Base-by-base conservation (phyloP, 208 protist species). In the Porcisia hertigi region DNA sequence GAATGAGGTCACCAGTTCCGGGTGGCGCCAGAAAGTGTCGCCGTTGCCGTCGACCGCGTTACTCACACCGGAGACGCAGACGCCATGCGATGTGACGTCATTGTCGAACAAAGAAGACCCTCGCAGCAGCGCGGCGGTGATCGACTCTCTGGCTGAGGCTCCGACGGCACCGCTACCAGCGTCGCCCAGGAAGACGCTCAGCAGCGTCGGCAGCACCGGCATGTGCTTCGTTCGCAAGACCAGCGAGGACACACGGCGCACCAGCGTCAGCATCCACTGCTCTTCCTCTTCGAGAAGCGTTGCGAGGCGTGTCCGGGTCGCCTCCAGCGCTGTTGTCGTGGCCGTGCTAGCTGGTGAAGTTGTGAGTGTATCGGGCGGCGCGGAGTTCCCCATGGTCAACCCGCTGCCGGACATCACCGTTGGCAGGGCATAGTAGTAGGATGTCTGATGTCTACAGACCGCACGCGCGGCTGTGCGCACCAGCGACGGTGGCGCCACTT, bases 181-280 rank as follows among this genome's bases (percentile, higher is more conserved):
- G 11, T 74, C 47, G 20, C 66, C 58, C 36, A 76, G 84, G 30
- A 92, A 82, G n/a, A 76, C 79, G 30, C 73, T 66, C 20, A 90
- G 82, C 30, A 91, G 71, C 34, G 62, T 39, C 6, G 86, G 64
- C 39, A 94, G 75, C 1, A 94, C 86, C 23, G 60, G 25, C 53
- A 88, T n/a, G 62, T 92, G 66, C 74, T 83, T 79, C 25, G 76
- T 88, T 52, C 83, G 82, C 66, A 92, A 76, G 16, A 89, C 84
- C 58, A 94, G 76, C 63, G 76, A 57, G 9, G 90, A 90, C 23
- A 94, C 86, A 66, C 90, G 90, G 23, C 77, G 77, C 43, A 86
- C 76, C 79, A 92, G 79, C 36, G 75, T 80, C 45, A 92, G 77
- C 84, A 90, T 86, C 81, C 83, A 90, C 73, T 49, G 67, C 73